Evolutionary conservation across 805 yeast species (phyloP).

Genomic region (Candida railenensis): DNA sequence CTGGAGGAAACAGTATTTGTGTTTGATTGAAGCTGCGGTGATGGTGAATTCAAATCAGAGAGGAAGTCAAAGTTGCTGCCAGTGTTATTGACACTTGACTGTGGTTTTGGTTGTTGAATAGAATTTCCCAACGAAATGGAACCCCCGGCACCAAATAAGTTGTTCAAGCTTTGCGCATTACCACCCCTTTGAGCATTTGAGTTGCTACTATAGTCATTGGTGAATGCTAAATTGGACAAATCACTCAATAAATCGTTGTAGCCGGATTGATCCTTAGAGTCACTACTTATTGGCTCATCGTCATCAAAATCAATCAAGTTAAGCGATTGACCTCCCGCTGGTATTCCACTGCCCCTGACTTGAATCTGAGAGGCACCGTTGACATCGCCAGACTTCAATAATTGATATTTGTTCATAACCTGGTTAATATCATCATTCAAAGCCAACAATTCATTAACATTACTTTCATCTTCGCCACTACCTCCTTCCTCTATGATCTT

Average conservation of each 20-base stretch:
- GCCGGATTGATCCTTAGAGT: slow-evolving; percentile 36
- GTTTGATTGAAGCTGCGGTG: slow-evolving; percentile 36
- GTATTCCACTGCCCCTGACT: slow-evolving; percentile 19
- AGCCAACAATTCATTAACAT: slow-evolving; percentile 61
- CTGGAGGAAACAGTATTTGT: slow-evolving; percentile 14
- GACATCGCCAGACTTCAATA: slow-evolving; percentile 63
- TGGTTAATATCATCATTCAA: slow-evolving; percentile 76
- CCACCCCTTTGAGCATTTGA: neutral
- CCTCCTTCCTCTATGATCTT: slow-evolving; percentile 77
- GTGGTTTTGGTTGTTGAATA: slow-evolving; percentile 11
- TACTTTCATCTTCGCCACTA: slow-evolving; percentile 58
- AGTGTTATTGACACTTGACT: slow-evolving; percentile 4
- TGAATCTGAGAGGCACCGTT: slow-evolving; percentile 52
- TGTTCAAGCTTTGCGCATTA: slow-evolving; percentile 21
- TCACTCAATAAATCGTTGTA: slow-evolving; percentile 75
- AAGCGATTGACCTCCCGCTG: slow-evolving; percentile 24
- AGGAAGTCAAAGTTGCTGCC: slow-evolving; percentile 26
- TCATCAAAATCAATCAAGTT: slow-evolving; percentile 46
- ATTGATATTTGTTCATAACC: slow-evolving; percentile 63
- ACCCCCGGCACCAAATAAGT: slow-evolving; percentile 55
- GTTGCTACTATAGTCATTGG: slow-evolving; percentile 26
- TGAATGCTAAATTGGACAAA: slow-evolving; percentile 60
- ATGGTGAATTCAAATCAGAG: slow-evolving; percentile 39
- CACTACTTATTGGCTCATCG: slow-evolving; percentile 34
- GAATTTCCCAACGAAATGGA: slow-evolving; percentile 32